Conservation (phyloP, 495 filamentous ascomycete species). For the Daldinia vernicosa region DNA sequence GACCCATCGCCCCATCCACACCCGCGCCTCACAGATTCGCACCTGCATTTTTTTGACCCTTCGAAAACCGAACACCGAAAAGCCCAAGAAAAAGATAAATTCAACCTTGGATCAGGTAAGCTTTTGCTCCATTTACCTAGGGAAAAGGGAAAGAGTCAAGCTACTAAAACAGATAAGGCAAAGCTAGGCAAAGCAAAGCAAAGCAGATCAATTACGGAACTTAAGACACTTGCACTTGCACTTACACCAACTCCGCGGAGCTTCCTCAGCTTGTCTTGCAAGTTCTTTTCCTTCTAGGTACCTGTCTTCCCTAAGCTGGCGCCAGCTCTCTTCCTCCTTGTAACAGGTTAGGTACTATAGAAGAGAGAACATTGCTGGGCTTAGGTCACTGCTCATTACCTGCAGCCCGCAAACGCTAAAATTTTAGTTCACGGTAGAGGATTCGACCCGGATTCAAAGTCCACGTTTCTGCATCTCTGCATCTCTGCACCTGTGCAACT, state of each 20-base stretch:
- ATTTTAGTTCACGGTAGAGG: constrained; percentile 15
- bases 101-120: not conserved
- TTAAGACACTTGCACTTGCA: not conserved
- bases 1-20: constrained; percentile 42
- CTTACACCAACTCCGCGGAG: constrained; percentile 1
- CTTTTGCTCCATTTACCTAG: constrained; percentile 16
- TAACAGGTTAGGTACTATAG: not conserved
- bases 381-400: constrained; percentile 21
- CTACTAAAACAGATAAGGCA: not conserved
- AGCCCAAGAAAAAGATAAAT: constrained; percentile 15
- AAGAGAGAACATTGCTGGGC: constrained; percentile 13
- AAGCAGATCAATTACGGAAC: not conserved
- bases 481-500: not conserved
- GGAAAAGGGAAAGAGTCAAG: not conserved
- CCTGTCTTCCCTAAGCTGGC: not conserved
- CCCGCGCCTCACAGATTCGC: constrained; percentile 29
- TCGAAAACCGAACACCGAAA: constrained; percentile 1
- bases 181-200: not conserved
- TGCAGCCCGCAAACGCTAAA: constrained; percentile 30
- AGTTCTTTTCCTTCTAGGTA: not conserved
- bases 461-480: not conserved
- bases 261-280: not conserved
- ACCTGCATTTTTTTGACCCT: constrained; percentile 20
- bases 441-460: constrained; percentile 10
- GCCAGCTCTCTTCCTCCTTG: constrained; percentile 2